Percentiles rank a stretch among this genome's conserved stretches.
These are phyloP conservation scores for Neostapfia colusana DNA, from an alignment of 176 grass and related monocot genomes.

Conservation along the genomic window DNA sequence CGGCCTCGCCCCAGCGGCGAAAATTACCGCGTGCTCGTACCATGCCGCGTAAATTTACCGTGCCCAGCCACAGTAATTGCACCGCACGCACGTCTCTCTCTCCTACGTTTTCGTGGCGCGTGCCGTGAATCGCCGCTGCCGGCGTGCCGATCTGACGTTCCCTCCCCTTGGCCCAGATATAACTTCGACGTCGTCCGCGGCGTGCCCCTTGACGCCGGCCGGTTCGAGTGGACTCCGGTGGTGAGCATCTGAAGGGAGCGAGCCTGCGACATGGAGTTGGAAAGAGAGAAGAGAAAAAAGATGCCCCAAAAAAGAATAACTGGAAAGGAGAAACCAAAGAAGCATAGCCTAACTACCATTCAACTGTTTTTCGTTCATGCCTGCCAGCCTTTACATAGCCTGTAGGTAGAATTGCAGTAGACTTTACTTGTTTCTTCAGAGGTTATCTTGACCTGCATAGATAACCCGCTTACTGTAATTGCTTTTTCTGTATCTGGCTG, in stretches of 20 bases:
- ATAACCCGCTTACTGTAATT: constrained; percentile 48
- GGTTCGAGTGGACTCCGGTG: constrained; percentile 68
- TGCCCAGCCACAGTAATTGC: background rate
- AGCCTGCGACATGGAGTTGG: constrained; percentile 13
- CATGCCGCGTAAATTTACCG: constrained; percentile 9
- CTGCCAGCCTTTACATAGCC: background rate
- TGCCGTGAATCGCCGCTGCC: background rate
- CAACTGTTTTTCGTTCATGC: constrained; percentile 39
- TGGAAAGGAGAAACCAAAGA: constrained; percentile 43
- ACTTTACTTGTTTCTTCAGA: constrained; percentile 18
- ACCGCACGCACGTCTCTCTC: background rate
- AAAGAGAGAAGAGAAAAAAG: constrained; percentile 30
- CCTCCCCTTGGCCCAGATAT: constrained; percentile 51
- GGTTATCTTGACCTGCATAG: constrained; percentile 30
- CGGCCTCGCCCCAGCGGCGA: background rate
- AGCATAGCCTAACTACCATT: constrained; percentile 56
- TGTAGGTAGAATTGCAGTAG: constrained; percentile 6
- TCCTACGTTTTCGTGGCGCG: background rate
- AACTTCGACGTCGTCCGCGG: constrained; percentile 77
- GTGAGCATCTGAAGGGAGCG: constrained; percentile 37
- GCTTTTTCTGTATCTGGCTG: constrained; percentile 39
- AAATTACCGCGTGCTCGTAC: constrained; percentile 1
- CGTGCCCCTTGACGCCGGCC: constrained; percentile 60
- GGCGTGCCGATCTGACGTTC: constrained; percentile 34
- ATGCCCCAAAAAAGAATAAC: constrained; percentile 41